phyloP scores from a whole-genome alignment of 176 grass and related monocot genomes.

The Poa annua region DNA sequence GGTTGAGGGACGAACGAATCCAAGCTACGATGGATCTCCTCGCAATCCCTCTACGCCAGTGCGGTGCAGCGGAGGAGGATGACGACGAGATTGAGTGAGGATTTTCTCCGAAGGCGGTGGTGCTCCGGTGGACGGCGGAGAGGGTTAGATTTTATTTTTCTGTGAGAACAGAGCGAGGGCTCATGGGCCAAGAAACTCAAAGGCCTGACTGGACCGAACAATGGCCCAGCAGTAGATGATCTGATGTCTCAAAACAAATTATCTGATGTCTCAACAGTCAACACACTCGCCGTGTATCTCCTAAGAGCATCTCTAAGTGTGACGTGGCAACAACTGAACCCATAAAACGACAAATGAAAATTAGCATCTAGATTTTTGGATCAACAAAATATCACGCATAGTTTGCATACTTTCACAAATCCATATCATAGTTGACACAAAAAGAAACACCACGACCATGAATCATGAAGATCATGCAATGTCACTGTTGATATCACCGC shows the following conservation, averaged over 20 bases:
- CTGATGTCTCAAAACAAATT: background rate
- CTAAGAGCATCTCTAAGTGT: no score
- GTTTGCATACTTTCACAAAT: no score
- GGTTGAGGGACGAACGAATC: background rate
- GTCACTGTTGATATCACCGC: no score
- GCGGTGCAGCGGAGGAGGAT: background rate
- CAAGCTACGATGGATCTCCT: background rate
- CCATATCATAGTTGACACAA: no score
- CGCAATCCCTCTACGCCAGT: background rate
- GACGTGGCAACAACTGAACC: no score
- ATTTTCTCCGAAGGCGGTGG: background rate
- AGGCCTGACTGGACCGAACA: background rate
- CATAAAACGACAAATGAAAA: no score
- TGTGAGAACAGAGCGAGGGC: background rate
- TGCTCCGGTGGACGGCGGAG: constrained; percentile 12
- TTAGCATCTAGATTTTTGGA: no score
- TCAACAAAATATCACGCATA: no score
- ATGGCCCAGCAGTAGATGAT: background rate
- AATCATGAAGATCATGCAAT: no score
- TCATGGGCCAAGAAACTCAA: background rate
- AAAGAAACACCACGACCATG: no score
- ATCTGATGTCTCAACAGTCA: no score
- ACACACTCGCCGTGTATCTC: no score
- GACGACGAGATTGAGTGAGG: background rate
- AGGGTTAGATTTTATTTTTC: background rate